Evolutionary conservation across 2,329 filamentous ascomycete species (phyloP), one percentile per base, ranked within the genome.

Genomic region (Cladophialophora carrionii): DNA sequence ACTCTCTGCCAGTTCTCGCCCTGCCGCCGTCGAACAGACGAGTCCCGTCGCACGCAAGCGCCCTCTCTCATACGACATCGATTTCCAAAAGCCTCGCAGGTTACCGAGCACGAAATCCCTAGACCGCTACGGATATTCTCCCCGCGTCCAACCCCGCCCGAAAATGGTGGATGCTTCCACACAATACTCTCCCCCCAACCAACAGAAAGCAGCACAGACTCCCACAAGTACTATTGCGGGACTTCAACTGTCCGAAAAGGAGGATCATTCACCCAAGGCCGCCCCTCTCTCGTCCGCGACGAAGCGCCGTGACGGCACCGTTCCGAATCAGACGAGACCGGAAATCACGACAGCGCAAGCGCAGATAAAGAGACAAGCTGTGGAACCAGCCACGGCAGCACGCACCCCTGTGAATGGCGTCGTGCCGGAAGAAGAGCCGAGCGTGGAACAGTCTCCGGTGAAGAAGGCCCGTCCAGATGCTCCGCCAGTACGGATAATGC

Each of bases 401-500:
- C 14, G 24, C 17, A 12, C 52, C 29, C 8, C 9, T 8, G 20
- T 24, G 34, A 60, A 62, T 37, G 63, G 61, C 2, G 22, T 34
- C 43, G 53, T 53, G 37, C n/a, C 51, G n/a, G 29, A 64, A 31
- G 37, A 56, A 29, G 26, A 56, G 31, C 43, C 52, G 26, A 43
- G 56, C 20, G 22, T 55, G 37, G 32, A 57, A 31, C 61, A 57
- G 3, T 66, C 70, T 6, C 65, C 70, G 2, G 49, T 68, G 43
- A 85, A 85, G 72, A 79, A 82, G 46, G 72, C 78, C 32, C 78
- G 81, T 53, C 75, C 80, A 3, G 76, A 77, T 17, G 77, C 79
- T 14, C 78, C 81, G 3, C 77, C 76, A 2, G 72, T 81, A 61
- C 88, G 87, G 73, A 71, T 83, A 63, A 83, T 83, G 65, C 81